phyloP scores from a whole-genome alignment of 352 stramenopile genomes.

The Phytophthora syringae region DNA sequence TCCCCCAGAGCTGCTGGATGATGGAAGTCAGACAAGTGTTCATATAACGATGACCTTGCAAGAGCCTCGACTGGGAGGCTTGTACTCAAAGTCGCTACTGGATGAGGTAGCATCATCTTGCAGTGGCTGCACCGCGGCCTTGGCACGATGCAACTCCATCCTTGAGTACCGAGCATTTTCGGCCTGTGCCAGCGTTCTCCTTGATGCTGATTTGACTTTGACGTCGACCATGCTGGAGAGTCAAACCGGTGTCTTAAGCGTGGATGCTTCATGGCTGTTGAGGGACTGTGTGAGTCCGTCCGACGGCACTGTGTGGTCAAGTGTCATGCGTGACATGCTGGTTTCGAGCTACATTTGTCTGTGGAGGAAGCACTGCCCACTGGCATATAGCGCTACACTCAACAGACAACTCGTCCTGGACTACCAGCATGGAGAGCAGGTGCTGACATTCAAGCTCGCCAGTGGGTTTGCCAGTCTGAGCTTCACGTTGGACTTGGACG shows the following conservation, averaged over 20 bases:
- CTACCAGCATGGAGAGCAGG: slow-evolving; percentile 16
- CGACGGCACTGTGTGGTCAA: slow-evolving; percentile 25
- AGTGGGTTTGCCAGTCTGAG: slow-evolving; percentile 12
- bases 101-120: slow-evolving; percentile 1
- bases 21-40: neutral
- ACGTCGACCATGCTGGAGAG: slow-evolving; percentile 12
- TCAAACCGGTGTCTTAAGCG: neutral
- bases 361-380: slow-evolving; percentile 18
- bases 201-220: slow-evolving; percentile 15
- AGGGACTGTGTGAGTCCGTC: slow-evolving; percentile 24
- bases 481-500: slow-evolving; percentile 16
- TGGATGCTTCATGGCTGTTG: slow-evolving; percentile 27
- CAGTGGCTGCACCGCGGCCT: slow-evolving; percentile 2
- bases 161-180: slow-evolving; percentile 24
- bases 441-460: slow-evolving; percentile 11
- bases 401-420: slow-evolving; percentile 12
- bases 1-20: neutral
- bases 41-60: slow-evolving; percentile 10
- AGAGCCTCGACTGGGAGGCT: slow-evolving; percentile 14
- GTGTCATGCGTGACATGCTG: slow-evolving; percentile 12
- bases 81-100: slow-evolving; percentile 16
- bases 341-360: slow-evolving; percentile 20
- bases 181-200: slow-evolving; percentile 5
- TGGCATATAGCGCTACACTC: neutral
- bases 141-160: slow-evolving; percentile 10